Percentiles rank a stretch among this genome's conserved stretches.
These are phyloP conservation scores for Thelephora ganbajun DNA, from an alignment of 768 basidiomycete species.

Conservation along the genomic window DNA sequence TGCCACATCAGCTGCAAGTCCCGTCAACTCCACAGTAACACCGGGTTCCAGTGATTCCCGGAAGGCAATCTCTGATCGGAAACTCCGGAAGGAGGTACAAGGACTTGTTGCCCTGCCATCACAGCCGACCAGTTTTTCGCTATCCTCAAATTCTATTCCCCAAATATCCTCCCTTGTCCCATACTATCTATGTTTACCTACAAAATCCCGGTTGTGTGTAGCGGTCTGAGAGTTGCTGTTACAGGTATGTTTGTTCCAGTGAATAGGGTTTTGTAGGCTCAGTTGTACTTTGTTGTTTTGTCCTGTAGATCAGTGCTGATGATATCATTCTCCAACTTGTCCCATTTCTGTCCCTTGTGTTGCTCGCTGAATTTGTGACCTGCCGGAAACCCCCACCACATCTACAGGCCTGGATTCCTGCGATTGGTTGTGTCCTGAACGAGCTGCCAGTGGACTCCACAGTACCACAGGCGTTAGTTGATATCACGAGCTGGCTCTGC, in stretches of 20 bases:
- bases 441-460: not conserved
- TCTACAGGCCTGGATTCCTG: not conserved
- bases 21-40: not conserved
- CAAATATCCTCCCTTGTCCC: not conserved
- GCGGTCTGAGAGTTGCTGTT: not conserved
- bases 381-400: not conserved
- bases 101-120: not conserved
- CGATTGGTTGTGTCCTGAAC: conserved; percentile 1
- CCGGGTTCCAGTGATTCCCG: not conserved
- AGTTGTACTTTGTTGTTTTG: not conserved
- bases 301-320: conserved; percentile 3
- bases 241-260: not conserved
- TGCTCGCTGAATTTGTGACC: not conserved
- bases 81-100: not conserved
- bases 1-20: not conserved
- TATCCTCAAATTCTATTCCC: not conserved
- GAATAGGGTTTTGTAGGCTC: not conserved
- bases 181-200: not conserved
- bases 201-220: not conserved
- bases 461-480: not conserved
- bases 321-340: conserved; percentile 8
- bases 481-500: not conserved
- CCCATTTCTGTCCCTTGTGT: not conserved
- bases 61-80: not conserved
- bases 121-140: not conserved